Base-by-base conservation (phyloP, 2,329 filamentous ascomycete genomes). In the Botryotinia narcissicola region DNA sequence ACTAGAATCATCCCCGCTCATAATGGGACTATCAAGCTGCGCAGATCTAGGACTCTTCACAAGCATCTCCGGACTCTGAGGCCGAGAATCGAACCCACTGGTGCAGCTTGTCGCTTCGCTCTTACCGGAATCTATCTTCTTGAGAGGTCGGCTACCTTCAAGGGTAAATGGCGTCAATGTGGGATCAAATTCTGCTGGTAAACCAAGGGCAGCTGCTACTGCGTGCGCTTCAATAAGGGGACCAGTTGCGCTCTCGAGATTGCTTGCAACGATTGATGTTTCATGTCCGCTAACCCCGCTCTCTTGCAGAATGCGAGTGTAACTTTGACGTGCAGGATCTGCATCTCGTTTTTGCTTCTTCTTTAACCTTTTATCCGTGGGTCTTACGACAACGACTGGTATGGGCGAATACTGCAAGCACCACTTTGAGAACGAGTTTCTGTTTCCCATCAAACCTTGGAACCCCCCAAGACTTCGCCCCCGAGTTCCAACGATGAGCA, bases 361-460 rank as follows among this genome's bases (percentile, higher is more conserved):
- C 81, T 92, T 92, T 79, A 91, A 86, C 25, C 91, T 87, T 82
- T 92, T 92, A 29, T 88, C 87, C 14, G 88, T 89, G 32, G 91
- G 91, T 8, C 91, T 87, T 1, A 93, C 91, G 59, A 93, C 91
- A 67, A 93, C 91, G 22, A 93, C 91, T 1, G 91, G 91, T 20
- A 93, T 90, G 0, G 91, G 91, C 0, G 90, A 92, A 79, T 92
- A 90, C 79, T 93, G 91, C 29, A 93, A 84, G 79, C 91, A 93
- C 82, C 92, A 93, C 80, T 93, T 93, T 16, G 90, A 92, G 35
- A 93, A 90, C 4, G 89, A 92, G 62, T 81, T 82, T 54, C 79
- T 79, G 44, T 91, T 91, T 18, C 88, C 89, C 8, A 93, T 85
- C 25, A 93, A 82, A 64, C 90, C 90, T 82, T 93, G 91, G 75